phyloP scores from a whole-genome alignment of 306 rosid genomes.

The Ammopiptanthus mongolicus region DNA sequence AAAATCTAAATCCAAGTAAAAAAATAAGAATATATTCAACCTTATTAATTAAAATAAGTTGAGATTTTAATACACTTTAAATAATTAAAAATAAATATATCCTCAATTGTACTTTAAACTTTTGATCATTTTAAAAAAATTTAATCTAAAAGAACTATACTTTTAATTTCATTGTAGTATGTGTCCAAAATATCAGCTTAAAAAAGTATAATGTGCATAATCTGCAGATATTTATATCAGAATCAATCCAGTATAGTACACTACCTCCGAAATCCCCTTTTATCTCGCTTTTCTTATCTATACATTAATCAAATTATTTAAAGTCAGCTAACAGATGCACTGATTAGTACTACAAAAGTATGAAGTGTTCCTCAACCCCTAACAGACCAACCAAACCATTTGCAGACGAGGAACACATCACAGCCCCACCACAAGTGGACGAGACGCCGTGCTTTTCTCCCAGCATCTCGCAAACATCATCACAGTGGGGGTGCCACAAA shows the following conservation, averaged over 20 bases:
- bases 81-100: too few species aligned
- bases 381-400: neutral
- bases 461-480: neutral
- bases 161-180: neutral
- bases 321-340: neutral
- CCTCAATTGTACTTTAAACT: too few species aligned
- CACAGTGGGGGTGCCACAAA: neutral
- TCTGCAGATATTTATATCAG: neutral
- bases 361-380: neutral
- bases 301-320: neutral
- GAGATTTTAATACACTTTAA: too few species aligned
- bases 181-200: neutral
- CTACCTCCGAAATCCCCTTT: neutral
- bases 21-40: too few species aligned
- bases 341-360: neutral
- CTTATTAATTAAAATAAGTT: too few species aligned
- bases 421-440: neutral
- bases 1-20: too few species aligned
- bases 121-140: too few species aligned
- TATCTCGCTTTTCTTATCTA: neutral
- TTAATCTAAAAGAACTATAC: too few species aligned
- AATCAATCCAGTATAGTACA: neutral
- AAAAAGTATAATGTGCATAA: neutral
- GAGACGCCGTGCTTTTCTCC: too few species aligned
- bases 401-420: neutral